Conservation (phyloP, 2,329 filamentous ascomycete species). For the Gyromitra esculenta region DNA sequence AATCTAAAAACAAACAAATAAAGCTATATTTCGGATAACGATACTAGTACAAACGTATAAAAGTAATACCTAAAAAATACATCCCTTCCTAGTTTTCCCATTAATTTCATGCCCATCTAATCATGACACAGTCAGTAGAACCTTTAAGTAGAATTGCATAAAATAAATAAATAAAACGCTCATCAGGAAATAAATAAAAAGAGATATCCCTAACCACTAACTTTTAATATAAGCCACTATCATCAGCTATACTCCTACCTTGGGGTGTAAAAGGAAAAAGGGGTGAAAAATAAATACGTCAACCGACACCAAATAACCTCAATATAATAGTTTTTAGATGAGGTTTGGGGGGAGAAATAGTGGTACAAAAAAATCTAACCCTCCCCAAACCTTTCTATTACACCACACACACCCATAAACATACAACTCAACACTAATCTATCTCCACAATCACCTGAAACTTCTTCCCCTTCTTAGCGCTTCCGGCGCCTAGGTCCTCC, state of each 20-base stretch:
- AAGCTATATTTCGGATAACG: neutral
- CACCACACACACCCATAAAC: conserved; percentile 1
- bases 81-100: neutral
- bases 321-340: neutral
- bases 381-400: neutral
- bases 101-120: neutral
- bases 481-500: neutral
- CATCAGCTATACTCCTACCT: neutral
- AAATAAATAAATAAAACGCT: neutral
- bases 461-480: conserved; percentile 26
- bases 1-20: neutral
- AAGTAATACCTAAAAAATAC: neutral
- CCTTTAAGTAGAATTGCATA: neutral
- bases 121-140: neutral
- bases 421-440: conserved; percentile 12
- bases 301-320: neutral
- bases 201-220: neutral
- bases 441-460: conserved; percentile 7
- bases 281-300: neutral
- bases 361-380: conserved; percentile 11
- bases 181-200: neutral
- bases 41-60: conserved; percentile 10
- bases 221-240: neutral
- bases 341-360: neutral
- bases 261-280: neutral